Percentiles rank a stretch among this genome's conserved stretches.
These are phyloP conservation scores for Elsinoe necatrix DNA, from an alignment of 2,329 filamentous ascomycete genomes.

Conservation along the genomic window DNA sequence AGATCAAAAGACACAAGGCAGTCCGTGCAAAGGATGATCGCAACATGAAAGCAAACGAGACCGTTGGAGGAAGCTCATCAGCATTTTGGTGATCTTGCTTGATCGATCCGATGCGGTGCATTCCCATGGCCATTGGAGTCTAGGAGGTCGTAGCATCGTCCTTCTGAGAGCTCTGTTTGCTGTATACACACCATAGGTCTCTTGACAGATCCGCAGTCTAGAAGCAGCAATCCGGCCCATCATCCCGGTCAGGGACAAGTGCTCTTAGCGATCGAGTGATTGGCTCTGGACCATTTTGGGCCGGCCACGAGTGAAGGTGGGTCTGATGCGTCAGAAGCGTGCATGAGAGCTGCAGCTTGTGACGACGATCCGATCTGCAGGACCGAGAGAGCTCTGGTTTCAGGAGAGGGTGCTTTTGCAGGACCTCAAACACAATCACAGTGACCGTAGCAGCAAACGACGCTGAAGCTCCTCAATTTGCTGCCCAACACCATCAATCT, in stretches of 20 bases:
- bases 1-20: neutral
- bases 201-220: neutral
- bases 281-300: constrained; percentile 2
- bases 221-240: neutral
- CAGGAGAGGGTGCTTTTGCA: neutral
- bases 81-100: neutral
- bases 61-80: neutral
- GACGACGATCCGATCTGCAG: constrained; percentile 9
- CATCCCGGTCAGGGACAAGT: constrained; percentile 11
- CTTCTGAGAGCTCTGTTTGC: neutral
- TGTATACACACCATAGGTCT: neutral
- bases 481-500: neutral
- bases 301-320: constrained; percentile 7
- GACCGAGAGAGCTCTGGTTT: constrained; percentile 5
- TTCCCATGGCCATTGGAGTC: neutral
- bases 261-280: constrained; percentile 2
- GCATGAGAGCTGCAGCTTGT: constrained; percentile 10
- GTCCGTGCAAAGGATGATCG: constrained; percentile 12
- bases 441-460: no score
- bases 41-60: constrained; percentile 11
- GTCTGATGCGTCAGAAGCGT: constrained; percentile 10
- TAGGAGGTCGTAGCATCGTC: neutral
- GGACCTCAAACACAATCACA: neutral
- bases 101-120: neutral
- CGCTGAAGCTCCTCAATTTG: no score